Base-by-base conservation (phyloP, 495 filamentous ascomycete species). In the Penicillium salamii region DNA sequence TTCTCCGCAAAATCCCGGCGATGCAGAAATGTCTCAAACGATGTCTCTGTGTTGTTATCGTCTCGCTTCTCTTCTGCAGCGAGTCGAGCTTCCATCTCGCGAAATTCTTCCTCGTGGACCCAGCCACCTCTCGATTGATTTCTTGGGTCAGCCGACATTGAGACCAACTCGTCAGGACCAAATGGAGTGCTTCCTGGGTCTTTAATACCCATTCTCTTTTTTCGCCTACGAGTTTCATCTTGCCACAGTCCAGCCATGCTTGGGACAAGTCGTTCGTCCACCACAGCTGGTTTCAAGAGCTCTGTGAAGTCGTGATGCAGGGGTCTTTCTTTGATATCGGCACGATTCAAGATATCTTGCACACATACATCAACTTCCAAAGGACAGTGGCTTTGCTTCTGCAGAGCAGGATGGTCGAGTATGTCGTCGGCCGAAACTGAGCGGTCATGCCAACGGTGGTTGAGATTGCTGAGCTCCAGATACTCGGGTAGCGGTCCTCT, bases 161-260 rank as follows among this genome's bases (percentile, higher is more conserved):
- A 88, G 12, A 91, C 76, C 49, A 97, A 57, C 2, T 82, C 91
- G 40, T 96, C 92, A 0, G 81, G 69, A 12, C 84, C 81, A 61
- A 95, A 95, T 0, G 89, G 87, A 54, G 79, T 89, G 54, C 81
- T 86, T 32, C 75, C 80, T 5, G 84, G 78, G 47, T 82, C 75
- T 3, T 62, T 55, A 19, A 85, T 68, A 12, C 82, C 80, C 76
- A 90, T 82, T 32, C 73, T 76, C 51, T 76, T 77, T 59, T 88
- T 90, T 28, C 91, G 82, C 39, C 93, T 81, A 34, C 79, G 80
- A 1, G 85, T 89, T 65, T 98, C 93, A 61, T 96, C 91, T 66
- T 83, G 83, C 93, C 93, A 98, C 14, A 98, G 66, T 4, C 88
- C 89, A 47, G 89, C 91, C 85, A 98, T 89, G 54, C 95, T 97